Percentiles rank a stretch among this genome's conserved stretches.
These are phyloP conservation scores for Sporothrix luriei DNA, from an alignment of 2,329 filamentous ascomycete species.

Conservation along the genomic window DNA sequence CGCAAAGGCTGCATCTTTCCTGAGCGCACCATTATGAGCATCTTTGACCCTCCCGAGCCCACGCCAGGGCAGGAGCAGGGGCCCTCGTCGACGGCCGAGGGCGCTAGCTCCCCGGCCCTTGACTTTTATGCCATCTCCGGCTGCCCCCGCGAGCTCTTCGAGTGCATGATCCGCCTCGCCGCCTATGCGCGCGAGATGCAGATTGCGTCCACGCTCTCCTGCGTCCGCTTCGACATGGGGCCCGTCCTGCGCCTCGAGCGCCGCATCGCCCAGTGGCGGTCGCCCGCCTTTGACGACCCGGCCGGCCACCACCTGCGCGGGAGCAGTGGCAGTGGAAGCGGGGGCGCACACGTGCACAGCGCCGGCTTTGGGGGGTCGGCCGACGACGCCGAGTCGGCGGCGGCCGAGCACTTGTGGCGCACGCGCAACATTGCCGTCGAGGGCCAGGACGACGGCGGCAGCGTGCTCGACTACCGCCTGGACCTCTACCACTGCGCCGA, in stretches of 20 bases:
- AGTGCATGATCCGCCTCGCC: constrained; percentile 40
- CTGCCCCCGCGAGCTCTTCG: constrained; percentile 41
- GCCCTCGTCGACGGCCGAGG: too few species aligned
- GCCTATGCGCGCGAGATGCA: constrained; percentile 41
- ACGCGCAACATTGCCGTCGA: constrained; percentile 26
- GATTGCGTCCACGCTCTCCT: constrained; percentile 40
- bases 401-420: constrained; percentile 17
- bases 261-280: constrained; percentile 36
- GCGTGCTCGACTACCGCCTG: constrained; percentile 26
- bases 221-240: constrained; percentile 40
- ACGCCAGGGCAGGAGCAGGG: neutral
- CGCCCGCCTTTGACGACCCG: constrained; percentile 27
- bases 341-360: neutral
- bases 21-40: constrained; percentile 35
- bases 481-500: constrained; percentile 44
- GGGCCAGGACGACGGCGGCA: constrained; percentile 17
- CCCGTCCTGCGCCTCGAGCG: constrained; percentile 37
- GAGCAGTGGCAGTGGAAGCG: too few species aligned
- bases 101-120: constrained; percentile 33
- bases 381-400: constrained; percentile 1
- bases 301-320: neutral
- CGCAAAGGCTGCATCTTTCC: constrained; percentile 40
- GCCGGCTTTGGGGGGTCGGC: neutral
- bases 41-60: constrained; percentile 19
- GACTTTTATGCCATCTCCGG: constrained; percentile 44